Evolutionary conservation across 176 grass and related monocot species (phyloP).

Genomic region (Ananas comosus): DNA sequence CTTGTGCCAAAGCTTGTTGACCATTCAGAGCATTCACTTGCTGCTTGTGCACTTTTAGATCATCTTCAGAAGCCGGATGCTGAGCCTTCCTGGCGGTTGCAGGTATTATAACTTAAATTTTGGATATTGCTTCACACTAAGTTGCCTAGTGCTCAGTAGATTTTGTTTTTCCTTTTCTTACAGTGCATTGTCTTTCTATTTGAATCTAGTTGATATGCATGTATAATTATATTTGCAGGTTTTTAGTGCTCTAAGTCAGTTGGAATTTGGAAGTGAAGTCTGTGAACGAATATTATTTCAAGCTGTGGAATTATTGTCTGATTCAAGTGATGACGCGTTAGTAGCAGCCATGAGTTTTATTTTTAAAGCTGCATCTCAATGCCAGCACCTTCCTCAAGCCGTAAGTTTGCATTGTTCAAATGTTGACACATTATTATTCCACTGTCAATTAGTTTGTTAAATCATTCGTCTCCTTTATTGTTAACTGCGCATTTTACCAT

Average conservation of each 20-base stretch:
- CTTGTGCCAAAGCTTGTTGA: conserved; percentile 86
- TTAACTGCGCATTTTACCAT: conserved; percentile 2
- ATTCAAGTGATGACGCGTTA: conserved; percentile 62
- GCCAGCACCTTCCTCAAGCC: conserved; percentile 61
- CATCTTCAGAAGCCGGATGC: conserved; percentile 51
- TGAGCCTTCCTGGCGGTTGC: conserved; percentile 52
- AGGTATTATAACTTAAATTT: conserved; percentile 35
- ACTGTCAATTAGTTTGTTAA: background rate
- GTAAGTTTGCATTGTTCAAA: conserved; percentile 43
- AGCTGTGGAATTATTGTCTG: conserved; percentile 51
- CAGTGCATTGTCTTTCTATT: background rate
- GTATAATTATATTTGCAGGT: conserved; percentile 38
- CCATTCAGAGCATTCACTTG: conserved; percentile 65
- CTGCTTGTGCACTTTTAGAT: conserved; percentile 57
- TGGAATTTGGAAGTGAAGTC: conserved; percentile 57
- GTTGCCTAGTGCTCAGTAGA: conserved; percentile 1
- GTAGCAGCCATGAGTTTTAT: conserved; percentile 55
- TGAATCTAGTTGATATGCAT: background rate
- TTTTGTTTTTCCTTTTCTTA: conserved; percentile 11
- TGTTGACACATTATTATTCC: conserved; percentile 8
- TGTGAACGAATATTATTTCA: conserved; percentile 58
- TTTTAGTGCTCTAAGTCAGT: conserved; percentile 61
- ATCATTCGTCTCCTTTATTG: background rate
- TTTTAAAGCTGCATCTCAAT: conserved; percentile 65
- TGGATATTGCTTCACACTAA: background rate